These are phyloP conservation scores for Colletotrichum neosansevieriae DNA, from an alignment of 2,329 filamentous ascomycete species.

Conservation along the genomic window DNA sequence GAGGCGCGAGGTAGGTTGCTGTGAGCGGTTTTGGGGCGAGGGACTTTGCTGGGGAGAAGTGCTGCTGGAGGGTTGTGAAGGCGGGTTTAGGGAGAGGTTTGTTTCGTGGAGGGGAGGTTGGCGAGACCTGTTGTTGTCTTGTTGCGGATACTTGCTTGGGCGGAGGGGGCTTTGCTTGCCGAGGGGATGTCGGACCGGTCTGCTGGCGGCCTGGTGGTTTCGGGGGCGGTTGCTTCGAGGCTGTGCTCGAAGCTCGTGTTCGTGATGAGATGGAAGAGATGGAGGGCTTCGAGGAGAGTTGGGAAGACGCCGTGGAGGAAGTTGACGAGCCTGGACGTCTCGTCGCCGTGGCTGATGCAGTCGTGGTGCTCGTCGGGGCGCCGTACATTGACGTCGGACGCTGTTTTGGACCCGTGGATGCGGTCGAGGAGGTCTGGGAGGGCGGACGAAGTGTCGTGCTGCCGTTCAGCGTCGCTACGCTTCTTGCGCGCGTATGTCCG, in stretches of 20 bases:
- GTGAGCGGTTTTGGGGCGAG: constrained; percentile 72
- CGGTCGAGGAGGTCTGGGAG: constrained; percentile 46
- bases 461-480: constrained; percentile 53
- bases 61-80: constrained; percentile 74
- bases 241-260: constrained; percentile 4
- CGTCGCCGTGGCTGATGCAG: background rate
- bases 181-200: constrained; percentile 16
- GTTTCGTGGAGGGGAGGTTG: constrained; percentile 34
- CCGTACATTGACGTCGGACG: constrained; percentile 34
- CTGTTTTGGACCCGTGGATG: constrained; percentile 14
- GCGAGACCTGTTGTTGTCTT: background rate
- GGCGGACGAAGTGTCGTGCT: constrained; percentile 55
- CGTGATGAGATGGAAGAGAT: background rate
- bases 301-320: background rate
- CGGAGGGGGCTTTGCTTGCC: constrained; percentile 46
- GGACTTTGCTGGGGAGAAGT: constrained; percentile 74
- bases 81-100: constrained; percentile 61
- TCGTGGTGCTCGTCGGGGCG: constrained; percentile 9
- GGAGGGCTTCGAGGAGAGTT: background rate
- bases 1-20: constrained; percentile 67
- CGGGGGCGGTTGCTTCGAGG: background rate
- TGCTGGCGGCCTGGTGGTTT: constrained; percentile 7
- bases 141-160: constrained; percentile 70
- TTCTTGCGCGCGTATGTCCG: constrained; percentile 55
- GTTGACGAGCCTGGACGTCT: constrained; percentile 50